These are phyloP conservation scores for Myxozyma geophila DNA, from an alignment of 805 yeast genomes.

Conservation along the genomic window DNA sequence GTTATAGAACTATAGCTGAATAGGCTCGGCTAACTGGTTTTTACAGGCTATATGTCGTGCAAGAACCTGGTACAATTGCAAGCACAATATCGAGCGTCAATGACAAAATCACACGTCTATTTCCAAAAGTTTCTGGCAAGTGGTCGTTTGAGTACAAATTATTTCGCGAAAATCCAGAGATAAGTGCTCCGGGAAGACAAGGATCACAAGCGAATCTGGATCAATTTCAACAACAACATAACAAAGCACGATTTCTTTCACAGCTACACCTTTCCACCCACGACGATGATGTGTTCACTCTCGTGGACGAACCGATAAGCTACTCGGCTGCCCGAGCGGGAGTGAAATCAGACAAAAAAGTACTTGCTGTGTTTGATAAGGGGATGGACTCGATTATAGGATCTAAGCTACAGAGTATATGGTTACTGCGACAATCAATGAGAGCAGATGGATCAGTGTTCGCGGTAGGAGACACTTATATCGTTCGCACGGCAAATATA, in stretches of 20 bases:
- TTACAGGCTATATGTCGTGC: constrained; percentile 22
- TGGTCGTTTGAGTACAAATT: constrained; percentile 75
- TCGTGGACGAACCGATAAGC: constrained; percentile 41
- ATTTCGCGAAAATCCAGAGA: constrained; percentile 63
- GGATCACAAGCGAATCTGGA: constrained; percentile 7
- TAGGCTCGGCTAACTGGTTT: not conserved
- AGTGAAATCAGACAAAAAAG: constrained; percentile 4
- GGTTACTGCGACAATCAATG: constrained; percentile 70
- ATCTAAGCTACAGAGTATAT: constrained; percentile 66
- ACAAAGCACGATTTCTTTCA: constrained; percentile 38
- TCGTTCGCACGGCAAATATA: constrained; percentile 69
- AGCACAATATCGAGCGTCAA: constrained; percentile 67
- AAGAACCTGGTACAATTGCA: constrained; percentile 25
- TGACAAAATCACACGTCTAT: constrained; percentile 69
- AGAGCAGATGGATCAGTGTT: constrained; percentile 77
- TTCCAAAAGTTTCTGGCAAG: constrained; percentile 63
- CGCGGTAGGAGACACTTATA: constrained; percentile 53
- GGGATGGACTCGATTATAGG: constrained; percentile 60
- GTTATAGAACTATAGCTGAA: not conserved
- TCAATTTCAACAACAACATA: constrained; percentile 12
- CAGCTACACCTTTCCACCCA: constrained; percentile 42
- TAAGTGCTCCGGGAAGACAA: constrained; percentile 7
- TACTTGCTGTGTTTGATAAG: constrained; percentile 55
- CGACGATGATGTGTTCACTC: constrained; percentile 42
- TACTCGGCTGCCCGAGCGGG: constrained; percentile 25